Conservation (phyloP, 1,284 basidiomycete genomes). For the Microbotryum intermedium region DNA sequence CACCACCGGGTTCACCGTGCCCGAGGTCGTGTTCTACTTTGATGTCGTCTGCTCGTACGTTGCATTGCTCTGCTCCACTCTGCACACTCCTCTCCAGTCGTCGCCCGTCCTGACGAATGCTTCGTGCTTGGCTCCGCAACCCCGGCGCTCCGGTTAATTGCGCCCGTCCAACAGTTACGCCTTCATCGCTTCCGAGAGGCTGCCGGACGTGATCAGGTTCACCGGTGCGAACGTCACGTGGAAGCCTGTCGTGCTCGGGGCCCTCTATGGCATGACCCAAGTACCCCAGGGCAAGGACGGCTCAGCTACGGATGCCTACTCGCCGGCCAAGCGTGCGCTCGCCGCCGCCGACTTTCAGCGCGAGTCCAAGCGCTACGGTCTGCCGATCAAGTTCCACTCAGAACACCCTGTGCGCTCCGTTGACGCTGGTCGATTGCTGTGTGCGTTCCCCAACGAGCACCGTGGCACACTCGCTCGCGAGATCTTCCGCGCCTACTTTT, state of each 20-base stretch:
- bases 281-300: conserved; percentile 11
- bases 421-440: conserved; percentile 4
- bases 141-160: too few species aligned
- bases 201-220: background rate
- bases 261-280: conserved; percentile 5
- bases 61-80: background rate
- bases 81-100: too few species aligned
- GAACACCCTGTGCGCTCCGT: conserved; percentile 5
- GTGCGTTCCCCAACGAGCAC: conserved; percentile 2
- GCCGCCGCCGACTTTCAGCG: conserved; percentile 1
- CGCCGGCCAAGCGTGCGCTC: background rate
- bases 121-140: too few species aligned
- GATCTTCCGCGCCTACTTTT: conserved; percentile 4
- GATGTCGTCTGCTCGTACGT: background rate
- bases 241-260: conserved; percentile 6
- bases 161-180: background rate
- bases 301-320: background rate
- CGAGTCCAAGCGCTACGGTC: conserved; percentile 2
- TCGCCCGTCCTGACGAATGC: too few species aligned
- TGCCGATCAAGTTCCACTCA: conserved; percentile 4
- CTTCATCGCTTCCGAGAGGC: conserved; percentile 1
- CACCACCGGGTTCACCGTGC: background rate
- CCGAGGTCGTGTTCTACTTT: conserved; percentile 3
- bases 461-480: background rate
- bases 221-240: conserved; percentile 7